These are phyloP conservation scores for Drechmeria coniospora DNA, from an alignment of 2,329 filamentous ascomycete genomes.

Conservation along the genomic window DNA sequence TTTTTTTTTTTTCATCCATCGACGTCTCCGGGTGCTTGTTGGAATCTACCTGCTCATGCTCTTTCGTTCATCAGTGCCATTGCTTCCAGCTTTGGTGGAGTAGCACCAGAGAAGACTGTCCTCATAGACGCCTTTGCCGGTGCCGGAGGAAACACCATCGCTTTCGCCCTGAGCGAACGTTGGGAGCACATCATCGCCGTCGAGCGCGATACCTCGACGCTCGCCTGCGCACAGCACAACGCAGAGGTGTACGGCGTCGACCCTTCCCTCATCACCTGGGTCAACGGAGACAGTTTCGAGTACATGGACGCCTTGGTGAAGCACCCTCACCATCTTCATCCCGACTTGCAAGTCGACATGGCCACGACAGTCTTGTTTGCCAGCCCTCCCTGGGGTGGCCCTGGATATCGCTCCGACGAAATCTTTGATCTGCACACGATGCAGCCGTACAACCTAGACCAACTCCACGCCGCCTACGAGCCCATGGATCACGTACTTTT, in stretches of 20 bases:
- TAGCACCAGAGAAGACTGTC: slow-evolving; percentile 39
- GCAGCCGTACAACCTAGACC: slow-evolving; percentile 65
- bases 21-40: too few relatives aligned
- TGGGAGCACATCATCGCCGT: slow-evolving; percentile 81
- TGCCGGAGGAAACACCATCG: slow-evolving; percentile 84
- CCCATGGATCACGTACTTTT: slow-evolving; percentile 55
- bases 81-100: slow-evolving; percentile 51
- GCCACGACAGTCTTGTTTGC: slow-evolving; percentile 34
- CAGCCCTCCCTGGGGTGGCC: slow-evolving; percentile 45
- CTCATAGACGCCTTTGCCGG: slow-evolving; percentile 85
- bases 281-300: slow-evolving; percentile 75
- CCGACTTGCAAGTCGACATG: slow-evolving; percentile 24
- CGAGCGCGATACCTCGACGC: slow-evolving; percentile 64
- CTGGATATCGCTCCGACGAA: slow-evolving; percentile 38
- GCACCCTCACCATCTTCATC: slow-evolving; percentile 19
- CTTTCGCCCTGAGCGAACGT: slow-evolving; percentile 67
- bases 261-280: slow-evolving; percentile 61
- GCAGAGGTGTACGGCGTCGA: slow-evolving; percentile 69
- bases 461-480: slow-evolving; percentile 48
- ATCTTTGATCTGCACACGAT: slow-evolving; percentile 76
- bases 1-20: neutral
- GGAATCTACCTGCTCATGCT: too few relatives aligned
- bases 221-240: slow-evolving; percentile 88
- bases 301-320: slow-evolving; percentile 36
- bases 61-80: neutral